Evolutionary conservation across 306 rosid species (phyloP).

Genomic region (Amphicarpaea edgeworthii): DNA sequence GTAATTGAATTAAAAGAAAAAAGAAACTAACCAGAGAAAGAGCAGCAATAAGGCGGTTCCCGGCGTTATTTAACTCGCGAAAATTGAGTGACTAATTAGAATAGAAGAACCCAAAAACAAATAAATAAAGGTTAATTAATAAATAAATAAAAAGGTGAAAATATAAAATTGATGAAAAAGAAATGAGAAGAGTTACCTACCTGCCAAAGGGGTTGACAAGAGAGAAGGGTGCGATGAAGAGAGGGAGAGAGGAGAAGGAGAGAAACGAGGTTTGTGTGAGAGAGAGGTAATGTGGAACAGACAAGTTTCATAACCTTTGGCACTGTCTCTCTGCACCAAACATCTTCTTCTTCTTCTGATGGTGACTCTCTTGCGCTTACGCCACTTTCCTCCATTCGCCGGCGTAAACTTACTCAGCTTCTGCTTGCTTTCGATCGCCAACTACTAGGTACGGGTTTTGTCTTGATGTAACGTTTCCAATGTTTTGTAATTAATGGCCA

Average conservation of each 20-base stretch:
- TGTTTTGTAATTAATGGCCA: too few species aligned
- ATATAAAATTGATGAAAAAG: background rate
- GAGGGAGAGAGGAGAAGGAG: constrained; percentile 72
- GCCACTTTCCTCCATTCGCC: constrained; percentile 55
- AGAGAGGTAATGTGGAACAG: constrained; percentile 52
- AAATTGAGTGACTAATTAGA: constrained; percentile 59
- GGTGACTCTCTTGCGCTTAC: constrained; percentile 19
- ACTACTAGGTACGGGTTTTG: too few species aligned
- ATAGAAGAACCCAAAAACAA: background rate
- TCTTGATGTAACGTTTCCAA: too few species aligned
- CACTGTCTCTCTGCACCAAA: constrained; percentile 76
- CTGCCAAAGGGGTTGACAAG: constrained; percentile 70
- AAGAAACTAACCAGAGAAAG: constrained; percentile 72
- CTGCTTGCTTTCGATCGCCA: background rate
- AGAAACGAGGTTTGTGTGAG: constrained; percentile 65
- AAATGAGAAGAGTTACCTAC: constrained; percentile 39
- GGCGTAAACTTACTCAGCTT: background rate
- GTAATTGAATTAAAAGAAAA: too few species aligned
- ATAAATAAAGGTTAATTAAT: background rate
- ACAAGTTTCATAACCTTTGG: constrained; percentile 71
- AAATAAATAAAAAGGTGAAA: background rate
- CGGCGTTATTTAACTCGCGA: constrained; percentile 70
- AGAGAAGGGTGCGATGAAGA: constrained; percentile 63
- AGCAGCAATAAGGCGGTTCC: constrained; percentile 74
- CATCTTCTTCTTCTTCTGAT: constrained; percentile 41